Percentiles rank a stretch among this genome's conserved stretches.
phyloP scores from a whole-genome alignment of 192 early-diverging fungal species.

The Podila verticillata region DNA sequence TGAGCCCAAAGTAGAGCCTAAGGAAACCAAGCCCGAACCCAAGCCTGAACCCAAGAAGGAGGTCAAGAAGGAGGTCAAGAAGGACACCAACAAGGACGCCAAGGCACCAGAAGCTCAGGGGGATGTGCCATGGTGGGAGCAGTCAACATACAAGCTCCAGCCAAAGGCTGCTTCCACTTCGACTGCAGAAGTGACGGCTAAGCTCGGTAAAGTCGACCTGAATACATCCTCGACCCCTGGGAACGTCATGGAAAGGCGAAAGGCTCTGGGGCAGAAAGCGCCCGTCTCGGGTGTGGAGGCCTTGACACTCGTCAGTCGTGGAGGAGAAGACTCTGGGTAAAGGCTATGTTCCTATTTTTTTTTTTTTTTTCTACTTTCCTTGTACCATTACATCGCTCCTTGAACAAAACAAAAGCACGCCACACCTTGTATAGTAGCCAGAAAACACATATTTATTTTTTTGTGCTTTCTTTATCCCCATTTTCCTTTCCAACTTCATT shows the following conservation, averaged over 20 bases:
- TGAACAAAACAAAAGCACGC: too few species aligned
- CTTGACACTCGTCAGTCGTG: constrained; percentile 43
- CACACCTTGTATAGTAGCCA: too few species aligned
- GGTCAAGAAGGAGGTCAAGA: constrained; percentile 5
- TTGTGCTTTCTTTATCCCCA: neutral
- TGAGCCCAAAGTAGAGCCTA: neutral
- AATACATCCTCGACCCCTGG: neutral
- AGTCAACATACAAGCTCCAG: constrained; percentile 39
- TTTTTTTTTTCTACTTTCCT: too few species aligned
- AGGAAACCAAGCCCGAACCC: neutral
- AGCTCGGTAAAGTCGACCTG: neutral
- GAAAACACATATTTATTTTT: too few species aligned
- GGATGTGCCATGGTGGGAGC: constrained; percentile 47
- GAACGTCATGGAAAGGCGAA: constrained; percentile 13
- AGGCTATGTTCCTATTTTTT: neutral
- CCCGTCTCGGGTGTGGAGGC: constrained; percentile 21
- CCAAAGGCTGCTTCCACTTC: neutral
- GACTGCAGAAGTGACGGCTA: neutral
- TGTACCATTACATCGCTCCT: too few species aligned
- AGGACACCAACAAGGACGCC: neutral
- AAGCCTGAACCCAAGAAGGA: neutral
- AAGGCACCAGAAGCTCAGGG: neutral
- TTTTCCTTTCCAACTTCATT: neutral
- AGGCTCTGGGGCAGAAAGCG: constrained; percentile 15
- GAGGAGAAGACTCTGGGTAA: constrained; percentile 46